These are phyloP conservation scores for Fomitopsis serialis DNA, from an alignment of 768 basidiomycete genomes.

Conservation along the genomic window DNA sequence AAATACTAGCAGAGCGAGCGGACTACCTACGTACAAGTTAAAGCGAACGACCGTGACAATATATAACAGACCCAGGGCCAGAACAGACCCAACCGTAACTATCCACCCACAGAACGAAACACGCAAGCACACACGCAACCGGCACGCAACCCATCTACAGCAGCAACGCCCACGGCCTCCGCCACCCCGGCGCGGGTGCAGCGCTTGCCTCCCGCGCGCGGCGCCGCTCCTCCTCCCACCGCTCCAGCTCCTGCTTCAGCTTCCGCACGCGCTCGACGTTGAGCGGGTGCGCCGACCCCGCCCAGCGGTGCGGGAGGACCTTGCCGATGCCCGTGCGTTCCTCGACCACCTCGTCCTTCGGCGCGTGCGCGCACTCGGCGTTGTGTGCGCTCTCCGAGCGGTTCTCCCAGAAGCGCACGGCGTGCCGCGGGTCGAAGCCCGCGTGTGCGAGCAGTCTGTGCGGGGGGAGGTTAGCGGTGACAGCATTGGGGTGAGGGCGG, in stretches of 20 bases:
- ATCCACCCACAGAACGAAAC: no score
- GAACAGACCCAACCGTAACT: no score
- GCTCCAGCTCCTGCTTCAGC: conserved; percentile 59
- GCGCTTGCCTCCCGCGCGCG: conserved; percentile 9
- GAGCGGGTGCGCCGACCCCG: conserved; percentile 63
- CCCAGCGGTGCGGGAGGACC: conserved; percentile 19
- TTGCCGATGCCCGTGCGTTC: conserved; percentile 22
- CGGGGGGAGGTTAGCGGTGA: neutral
- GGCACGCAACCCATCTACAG: no score
- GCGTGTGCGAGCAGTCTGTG: conserved; percentile 84
- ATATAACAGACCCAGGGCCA: no score
- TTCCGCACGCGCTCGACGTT: conserved; percentile 56
- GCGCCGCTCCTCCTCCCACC: conserved; percentile 59
- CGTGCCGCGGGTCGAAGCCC: conserved; percentile 81
- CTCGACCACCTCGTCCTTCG: conserved; percentile 24
- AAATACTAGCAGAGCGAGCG: no score
- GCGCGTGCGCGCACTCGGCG: conserved; percentile 40
- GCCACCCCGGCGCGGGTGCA: no score
- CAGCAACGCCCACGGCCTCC: no score
- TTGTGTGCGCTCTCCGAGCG: conserved; percentile 33
- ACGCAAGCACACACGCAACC: no score
- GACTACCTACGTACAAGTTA: no score
- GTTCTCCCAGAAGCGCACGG: conserved; percentile 80
- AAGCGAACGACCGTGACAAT: no score
- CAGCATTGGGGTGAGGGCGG: neutral